Evolutionary conservation across 768 basidiomycete genomes (phyloP).

Genomic region (Zangia roseola): DNA sequence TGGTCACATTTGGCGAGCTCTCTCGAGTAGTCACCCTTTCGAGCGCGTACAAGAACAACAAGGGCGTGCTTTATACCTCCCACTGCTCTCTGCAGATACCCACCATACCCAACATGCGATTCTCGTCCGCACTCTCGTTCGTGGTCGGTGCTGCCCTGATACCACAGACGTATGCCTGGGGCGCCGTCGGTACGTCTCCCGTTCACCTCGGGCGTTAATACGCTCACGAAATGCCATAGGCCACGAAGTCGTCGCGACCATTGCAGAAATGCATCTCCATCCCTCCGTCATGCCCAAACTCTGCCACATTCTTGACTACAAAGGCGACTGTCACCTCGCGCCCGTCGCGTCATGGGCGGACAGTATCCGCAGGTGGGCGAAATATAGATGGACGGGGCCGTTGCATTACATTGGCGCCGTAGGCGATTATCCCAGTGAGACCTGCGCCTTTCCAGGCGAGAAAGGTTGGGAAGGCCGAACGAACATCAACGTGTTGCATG

Average conservation of each 20-base stretch:
- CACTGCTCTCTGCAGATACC: background rate
- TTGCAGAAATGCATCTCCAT: slow-evolving; percentile 89
- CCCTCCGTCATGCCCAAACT: slow-evolving; percentile 65
- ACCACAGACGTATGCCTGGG: slow-evolving; percentile 38
- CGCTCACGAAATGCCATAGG: slow-evolving; percentile 41
- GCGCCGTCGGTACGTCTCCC: slow-evolving; percentile 34
- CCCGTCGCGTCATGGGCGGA: slow-evolving; percentile 91
- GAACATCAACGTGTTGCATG: slow-evolving; percentile 71
- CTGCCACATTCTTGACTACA: slow-evolving; percentile 63
- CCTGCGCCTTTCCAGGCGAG: slow-evolving; percentile 75
- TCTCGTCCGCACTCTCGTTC: slow-evolving; percentile 11
- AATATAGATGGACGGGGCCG: slow-evolving; percentile 69
- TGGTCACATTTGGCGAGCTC: slow-evolving; percentile 12
- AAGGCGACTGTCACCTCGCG: slow-evolving; percentile 70
- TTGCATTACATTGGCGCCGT: slow-evolving; percentile 75
- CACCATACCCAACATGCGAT: slow-evolving; percentile 23
- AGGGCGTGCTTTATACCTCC: slow-evolving; percentile 4
- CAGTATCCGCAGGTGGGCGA: slow-evolving; percentile 45
- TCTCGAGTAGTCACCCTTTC: background rate
- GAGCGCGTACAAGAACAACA: slow-evolving; percentile 5
- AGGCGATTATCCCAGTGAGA: slow-evolving; percentile 74
- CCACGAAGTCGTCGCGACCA: slow-evolving; percentile 91
- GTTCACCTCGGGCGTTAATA: background rate
- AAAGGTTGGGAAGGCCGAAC: slow-evolving; percentile 66
- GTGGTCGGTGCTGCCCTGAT: slow-evolving; percentile 18